phyloP scores from a whole-genome alignment of 2,329 filamentous ascomycete genomes.

The Colletotrichum tofieldiae region DNA sequence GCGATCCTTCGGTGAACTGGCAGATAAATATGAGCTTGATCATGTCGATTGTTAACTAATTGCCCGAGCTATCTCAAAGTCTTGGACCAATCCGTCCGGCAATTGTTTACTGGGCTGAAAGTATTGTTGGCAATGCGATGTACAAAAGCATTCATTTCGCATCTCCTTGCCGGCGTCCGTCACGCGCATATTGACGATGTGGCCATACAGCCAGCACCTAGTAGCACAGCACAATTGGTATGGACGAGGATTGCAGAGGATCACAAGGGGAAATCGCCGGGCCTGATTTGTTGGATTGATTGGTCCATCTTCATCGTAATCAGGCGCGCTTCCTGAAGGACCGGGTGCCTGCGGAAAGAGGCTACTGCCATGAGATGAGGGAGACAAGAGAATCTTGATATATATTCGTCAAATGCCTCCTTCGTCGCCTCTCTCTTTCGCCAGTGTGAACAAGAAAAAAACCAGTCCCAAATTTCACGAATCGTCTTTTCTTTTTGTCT shows the following conservation, averaged over 20 bases:
- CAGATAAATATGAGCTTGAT: background rate
- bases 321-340: background rate
- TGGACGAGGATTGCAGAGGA: background rate
- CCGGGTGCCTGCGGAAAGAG: background rate
- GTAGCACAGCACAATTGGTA: background rate
- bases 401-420: constrained; percentile 26
- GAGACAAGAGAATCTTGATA: constrained; percentile 17
- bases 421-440: background rate
- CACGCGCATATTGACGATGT: background rate
- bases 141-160: background rate
- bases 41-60: background rate
- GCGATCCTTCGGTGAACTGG: background rate
- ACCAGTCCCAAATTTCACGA: constrained; percentile 16
- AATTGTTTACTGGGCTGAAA: background rate
- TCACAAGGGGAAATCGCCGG: background rate
- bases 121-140: background rate
- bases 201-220: background rate
- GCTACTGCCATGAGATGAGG: constrained; percentile 4
- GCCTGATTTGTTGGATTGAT: constrained; percentile 2
- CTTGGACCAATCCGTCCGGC: background rate
- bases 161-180: background rate
- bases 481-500: constrained; percentile 28
- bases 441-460: background rate
- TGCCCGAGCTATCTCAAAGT: background rate
- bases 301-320: constrained; percentile 1